A percentile compares a stretch with the other conserved stretches of the same genome.
These are phyloP conservation scores for Euphorbia tirucalli DNA, from an alignment of 345 rosid species.

Conservation along the genomic window DNA sequence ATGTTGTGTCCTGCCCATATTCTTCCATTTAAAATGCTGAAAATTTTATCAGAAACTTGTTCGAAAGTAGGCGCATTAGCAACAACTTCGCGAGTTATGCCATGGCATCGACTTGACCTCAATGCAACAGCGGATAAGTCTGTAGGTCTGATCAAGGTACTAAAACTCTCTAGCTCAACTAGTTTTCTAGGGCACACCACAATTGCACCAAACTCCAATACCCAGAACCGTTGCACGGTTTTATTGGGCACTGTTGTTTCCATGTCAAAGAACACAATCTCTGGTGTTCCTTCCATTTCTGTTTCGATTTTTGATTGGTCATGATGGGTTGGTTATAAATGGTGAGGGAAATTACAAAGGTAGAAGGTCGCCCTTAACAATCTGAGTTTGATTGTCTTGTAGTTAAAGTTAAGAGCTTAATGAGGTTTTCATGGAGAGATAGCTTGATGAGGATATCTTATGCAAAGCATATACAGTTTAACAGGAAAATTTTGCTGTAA, in stretches of 20 bases:
- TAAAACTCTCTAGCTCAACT: constrained; percentile 61
- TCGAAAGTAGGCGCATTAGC: constrained; percentile 58
- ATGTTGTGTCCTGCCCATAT: constrained; percentile 98
- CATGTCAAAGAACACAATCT: constrained; percentile 78
- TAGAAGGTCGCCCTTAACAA: constrained; percentile 6
- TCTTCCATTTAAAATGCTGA: constrained; percentile 56
- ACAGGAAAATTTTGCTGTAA: constrained; percentile 24
- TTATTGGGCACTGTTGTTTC: constrained; percentile 78
- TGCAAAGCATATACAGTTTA: constrained; percentile 23
- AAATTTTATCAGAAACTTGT: constrained; percentile 70
- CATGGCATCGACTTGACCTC: constrained; percentile 56
- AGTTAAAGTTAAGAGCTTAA: constrained; percentile 36
- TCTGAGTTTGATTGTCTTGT: constrained; percentile 47
- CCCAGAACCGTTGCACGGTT: constrained; percentile 53
- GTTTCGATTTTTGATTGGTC: not conserved
- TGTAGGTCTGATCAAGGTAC: constrained; percentile 67
- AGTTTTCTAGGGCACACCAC: constrained; percentile 68
- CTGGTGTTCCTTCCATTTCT: constrained; percentile 27
- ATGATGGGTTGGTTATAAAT: constrained; percentile 8
- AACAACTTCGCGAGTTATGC: constrained; percentile 70
- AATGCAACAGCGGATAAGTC: constrained; percentile 53
- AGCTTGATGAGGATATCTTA: constrained; percentile 39
- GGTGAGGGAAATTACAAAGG: too few relatives aligned
- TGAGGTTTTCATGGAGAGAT: constrained; percentile 27
- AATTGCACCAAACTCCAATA: constrained; percentile 86